Conservation (phyloP, 2,329 filamentous ascomycete genomes). For the Anisogramma anomala region DNA sequence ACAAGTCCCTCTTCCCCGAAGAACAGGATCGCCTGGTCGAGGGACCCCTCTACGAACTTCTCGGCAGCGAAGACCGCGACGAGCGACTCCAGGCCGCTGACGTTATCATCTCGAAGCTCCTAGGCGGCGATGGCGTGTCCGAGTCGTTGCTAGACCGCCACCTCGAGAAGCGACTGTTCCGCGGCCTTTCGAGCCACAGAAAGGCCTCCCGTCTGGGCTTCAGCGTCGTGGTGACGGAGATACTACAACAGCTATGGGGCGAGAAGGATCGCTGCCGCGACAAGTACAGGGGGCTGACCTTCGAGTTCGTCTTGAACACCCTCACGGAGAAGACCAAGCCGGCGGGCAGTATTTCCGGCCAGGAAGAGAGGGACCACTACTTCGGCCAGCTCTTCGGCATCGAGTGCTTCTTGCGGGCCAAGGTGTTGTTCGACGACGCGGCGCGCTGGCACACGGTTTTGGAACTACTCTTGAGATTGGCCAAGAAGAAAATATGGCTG, state of each 20-base stretch:
- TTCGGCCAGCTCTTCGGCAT: slow-evolving; percentile 82
- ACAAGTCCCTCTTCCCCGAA: slow-evolving; percentile 40
- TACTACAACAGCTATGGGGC: slow-evolving; percentile 60
- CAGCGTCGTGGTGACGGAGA: slow-evolving; percentile 75
- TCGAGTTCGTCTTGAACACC: slow-evolving; percentile 42
- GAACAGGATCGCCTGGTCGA: slow-evolving; percentile 47
- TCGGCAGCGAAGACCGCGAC: slow-evolving; percentile 46
- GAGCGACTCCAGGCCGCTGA: slow-evolving; percentile 48
- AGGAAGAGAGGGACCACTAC: slow-evolving; percentile 77
- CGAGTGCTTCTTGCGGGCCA: slow-evolving; percentile 73
- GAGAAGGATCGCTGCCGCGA: slow-evolving; percentile 30
- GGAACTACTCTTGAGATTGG: slow-evolving; percentile 59
- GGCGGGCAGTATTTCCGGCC: slow-evolving; percentile 41
- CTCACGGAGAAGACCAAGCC: slow-evolving; percentile 44
- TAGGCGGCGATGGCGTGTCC: slow-evolving; percentile 36
- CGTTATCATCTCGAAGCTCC: slow-evolving; percentile 44
- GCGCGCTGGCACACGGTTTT: slow-evolving; percentile 58
- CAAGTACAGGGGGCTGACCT: slow-evolving; percentile 42
- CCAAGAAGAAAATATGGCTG: slow-evolving; percentile 77
- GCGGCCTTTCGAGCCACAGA: slow-evolving; percentile 77
- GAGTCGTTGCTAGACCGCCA: slow-evolving; percentile 46
- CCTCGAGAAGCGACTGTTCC: slow-evolving; percentile 60
- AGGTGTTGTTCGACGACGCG: slow-evolving; percentile 51
- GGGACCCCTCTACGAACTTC: slow-evolving; percentile 46
- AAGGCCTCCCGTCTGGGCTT: slow-evolving; percentile 85